Percentiles rank a stretch among this genome's conserved stretches.
Conservation (phyloP, 306 rosid genomes). For the Arachis hypogaea region DNA sequence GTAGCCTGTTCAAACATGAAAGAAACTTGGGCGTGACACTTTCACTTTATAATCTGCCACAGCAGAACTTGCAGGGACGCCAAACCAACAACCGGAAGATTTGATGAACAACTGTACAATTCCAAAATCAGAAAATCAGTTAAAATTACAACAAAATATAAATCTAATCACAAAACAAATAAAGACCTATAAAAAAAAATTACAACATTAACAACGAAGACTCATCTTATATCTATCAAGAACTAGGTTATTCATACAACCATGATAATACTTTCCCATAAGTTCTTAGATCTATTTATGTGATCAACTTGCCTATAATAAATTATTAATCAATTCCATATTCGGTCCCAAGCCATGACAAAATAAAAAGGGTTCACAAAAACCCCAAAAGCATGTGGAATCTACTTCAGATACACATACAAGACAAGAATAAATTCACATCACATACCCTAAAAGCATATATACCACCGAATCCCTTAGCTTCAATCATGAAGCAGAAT, state of each 20-base stretch:
- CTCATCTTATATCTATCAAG: neutral
- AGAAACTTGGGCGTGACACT: conserved; percentile 48
- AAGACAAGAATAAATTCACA: neutral
- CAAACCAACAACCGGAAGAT: conserved; percentile 7
- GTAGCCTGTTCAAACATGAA: conserved; percentile 65
- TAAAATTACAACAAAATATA: neutral
- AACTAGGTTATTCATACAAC: neutral
- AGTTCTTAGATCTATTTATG: neutral
- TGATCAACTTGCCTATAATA: neutral
- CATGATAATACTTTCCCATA: neutral
- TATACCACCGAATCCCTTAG: neutral
- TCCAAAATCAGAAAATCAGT: neutral
- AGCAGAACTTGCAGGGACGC: conserved; percentile 37
- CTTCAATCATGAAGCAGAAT: neutral
- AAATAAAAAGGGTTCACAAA: neutral
- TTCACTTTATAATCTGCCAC: conserved; percentile 49
- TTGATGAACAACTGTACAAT: neutral
- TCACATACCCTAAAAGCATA: conserved; percentile 4
- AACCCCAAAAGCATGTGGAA: neutral
- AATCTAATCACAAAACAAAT: neutral
- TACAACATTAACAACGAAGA: neutral
- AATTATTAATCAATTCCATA: neutral
- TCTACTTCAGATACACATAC: neutral
- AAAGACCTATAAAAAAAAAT: neutral
- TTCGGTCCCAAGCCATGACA: neutral